Evolutionary conservation across 352 stramenopile species (phyloP).

Genomic region (Globisporangium lucens): DNA sequence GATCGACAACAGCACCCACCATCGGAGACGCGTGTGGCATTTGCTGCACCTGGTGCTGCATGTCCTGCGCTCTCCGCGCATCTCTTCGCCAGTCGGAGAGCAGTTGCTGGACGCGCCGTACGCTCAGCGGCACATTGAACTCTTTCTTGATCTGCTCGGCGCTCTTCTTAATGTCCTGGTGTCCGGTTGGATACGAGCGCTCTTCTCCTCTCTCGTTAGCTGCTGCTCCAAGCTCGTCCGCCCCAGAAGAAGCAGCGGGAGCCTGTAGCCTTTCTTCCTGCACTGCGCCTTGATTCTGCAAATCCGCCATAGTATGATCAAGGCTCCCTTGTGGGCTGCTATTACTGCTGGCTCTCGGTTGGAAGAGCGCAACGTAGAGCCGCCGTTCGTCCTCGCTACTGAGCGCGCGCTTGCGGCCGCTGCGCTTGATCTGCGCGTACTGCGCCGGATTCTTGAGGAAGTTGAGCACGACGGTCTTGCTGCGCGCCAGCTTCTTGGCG

Average conservation of each 20-base stretch:
- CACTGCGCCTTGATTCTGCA: neutral
- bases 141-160: conserved; percentile 45
- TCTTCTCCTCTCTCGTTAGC: neutral
- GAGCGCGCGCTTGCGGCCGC: conserved; percentile 46
- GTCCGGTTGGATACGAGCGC: neutral
- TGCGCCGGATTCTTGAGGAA: conserved; percentile 40
- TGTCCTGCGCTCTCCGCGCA: conserved; percentile 33
- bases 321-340: neutral
- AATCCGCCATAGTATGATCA: too few relatives aligned
- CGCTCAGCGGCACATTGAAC: conserved; percentile 49
- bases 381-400: conserved; percentile 38
- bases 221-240: neutral
- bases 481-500: conserved; percentile 40
- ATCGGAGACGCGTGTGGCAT: neutral
- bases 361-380: conserved; percentile 35
- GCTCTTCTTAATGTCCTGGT: conserved; percentile 28
- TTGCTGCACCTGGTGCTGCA: conserved; percentile 6
- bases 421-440: conserved; percentile 53
- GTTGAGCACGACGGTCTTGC: conserved; percentile 63
- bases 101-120: conserved; percentile 53
- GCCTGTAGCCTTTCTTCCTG: neutral
- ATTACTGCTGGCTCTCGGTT: neutral
- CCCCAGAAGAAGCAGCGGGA: neutral
- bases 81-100: conserved; percentile 45
- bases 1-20: neutral